These are phyloP conservation scores for Talaromyces sp. DNA, from an alignment of 2,329 filamentous ascomycete species.

Conservation along the genomic window DNA sequence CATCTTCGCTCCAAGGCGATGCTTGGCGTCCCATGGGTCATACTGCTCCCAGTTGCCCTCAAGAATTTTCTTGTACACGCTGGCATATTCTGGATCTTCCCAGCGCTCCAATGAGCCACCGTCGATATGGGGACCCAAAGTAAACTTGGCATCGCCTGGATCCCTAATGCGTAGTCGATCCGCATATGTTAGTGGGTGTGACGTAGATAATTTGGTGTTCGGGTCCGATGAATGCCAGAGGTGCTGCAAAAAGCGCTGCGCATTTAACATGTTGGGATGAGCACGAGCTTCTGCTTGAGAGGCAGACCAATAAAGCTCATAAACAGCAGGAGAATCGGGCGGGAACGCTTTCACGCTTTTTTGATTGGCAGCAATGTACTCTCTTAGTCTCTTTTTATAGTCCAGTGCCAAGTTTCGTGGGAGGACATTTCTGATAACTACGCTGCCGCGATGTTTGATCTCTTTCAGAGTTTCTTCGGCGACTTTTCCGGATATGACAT, in stretches of 20 bases:
- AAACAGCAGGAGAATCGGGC: slow-evolving; percentile 67
- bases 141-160: slow-evolving; percentile 71
- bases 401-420: slow-evolving; percentile 63
- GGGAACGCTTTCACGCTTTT: slow-evolving; percentile 63
- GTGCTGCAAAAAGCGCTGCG: slow-evolving; percentile 65
- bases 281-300: slow-evolving; percentile 69
- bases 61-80: slow-evolving; percentile 74
- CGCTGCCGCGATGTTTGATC: slow-evolving; percentile 62
- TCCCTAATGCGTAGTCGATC: slow-evolving; percentile 72
- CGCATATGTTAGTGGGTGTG: slow-evolving; percentile 67
- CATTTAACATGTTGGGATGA: slow-evolving; percentile 64
- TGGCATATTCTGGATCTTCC: slow-evolving; percentile 70
- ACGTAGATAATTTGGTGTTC: slow-evolving; percentile 51
- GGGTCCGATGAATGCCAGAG: slow-evolving; percentile 64
- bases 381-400: slow-evolving; percentile 66
- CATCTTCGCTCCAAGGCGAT: slow-evolving; percentile 67
- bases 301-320: slow-evolving; percentile 74
- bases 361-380: slow-evolving; percentile 66
- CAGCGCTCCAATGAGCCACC: slow-evolving; percentile 75
- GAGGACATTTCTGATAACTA: slow-evolving; percentile 68
- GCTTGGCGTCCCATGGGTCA: slow-evolving; percentile 78
- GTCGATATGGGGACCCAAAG: slow-evolving; percentile 73
- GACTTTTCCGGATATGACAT: slow-evolving; percentile 43
- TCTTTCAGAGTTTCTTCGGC: slow-evolving; percentile 47
- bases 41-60: slow-evolving; percentile 77